phyloP scores from a whole-genome alignment of 1,284 basidiomycete species.

The Sanguinoderma infundibulare region DNA sequence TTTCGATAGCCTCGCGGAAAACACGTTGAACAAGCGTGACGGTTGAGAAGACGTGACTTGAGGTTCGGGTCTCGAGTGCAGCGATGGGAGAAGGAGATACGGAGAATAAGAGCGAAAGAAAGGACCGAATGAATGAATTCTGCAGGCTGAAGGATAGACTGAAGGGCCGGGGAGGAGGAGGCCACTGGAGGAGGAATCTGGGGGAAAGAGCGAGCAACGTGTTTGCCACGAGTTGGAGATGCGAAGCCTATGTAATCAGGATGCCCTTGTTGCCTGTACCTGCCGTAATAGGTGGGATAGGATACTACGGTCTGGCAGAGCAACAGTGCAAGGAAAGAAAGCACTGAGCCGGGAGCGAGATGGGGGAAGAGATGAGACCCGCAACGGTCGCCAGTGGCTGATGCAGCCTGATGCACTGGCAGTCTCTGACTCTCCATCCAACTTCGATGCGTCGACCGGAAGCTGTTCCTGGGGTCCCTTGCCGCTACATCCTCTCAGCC shows the following conservation, averaged over 20 bases:
- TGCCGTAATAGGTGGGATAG: slow-evolving; percentile 16
- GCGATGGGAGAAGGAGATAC: slow-evolving; percentile 12
- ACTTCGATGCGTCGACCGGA: neutral
- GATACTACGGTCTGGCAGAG: neutral
- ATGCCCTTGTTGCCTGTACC: slow-evolving; percentile 21
- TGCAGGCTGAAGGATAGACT: slow-evolving; percentile 17
- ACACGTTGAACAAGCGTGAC: slow-evolving; percentile 56
- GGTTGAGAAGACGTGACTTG: slow-evolving; percentile 25
- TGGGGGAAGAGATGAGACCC: no score
- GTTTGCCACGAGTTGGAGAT: slow-evolving; percentile 66
- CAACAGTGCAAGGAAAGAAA: neutral
- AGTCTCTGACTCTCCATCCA: no score
- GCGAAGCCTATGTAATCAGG: slow-evolving; percentile 21
- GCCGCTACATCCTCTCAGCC: neutral
- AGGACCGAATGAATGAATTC: slow-evolving; percentile 21
- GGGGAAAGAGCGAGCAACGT: slow-evolving; percentile 63
- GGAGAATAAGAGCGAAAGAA: slow-evolving; percentile 16
- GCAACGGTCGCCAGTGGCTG: no score
- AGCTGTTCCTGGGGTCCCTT: neutral
- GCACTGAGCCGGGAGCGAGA: neutral
- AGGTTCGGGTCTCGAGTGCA: slow-evolving; percentile 18
- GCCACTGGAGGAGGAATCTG: slow-evolving; percentile 32
- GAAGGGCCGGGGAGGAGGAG: slow-evolving; percentile 1
- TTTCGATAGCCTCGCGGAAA: slow-evolving; percentile 55
- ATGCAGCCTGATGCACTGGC: no score